phyloP scores from a whole-genome alignment of 176 grass and related monocot genomes.

The Oryza rufipogon region DNA sequence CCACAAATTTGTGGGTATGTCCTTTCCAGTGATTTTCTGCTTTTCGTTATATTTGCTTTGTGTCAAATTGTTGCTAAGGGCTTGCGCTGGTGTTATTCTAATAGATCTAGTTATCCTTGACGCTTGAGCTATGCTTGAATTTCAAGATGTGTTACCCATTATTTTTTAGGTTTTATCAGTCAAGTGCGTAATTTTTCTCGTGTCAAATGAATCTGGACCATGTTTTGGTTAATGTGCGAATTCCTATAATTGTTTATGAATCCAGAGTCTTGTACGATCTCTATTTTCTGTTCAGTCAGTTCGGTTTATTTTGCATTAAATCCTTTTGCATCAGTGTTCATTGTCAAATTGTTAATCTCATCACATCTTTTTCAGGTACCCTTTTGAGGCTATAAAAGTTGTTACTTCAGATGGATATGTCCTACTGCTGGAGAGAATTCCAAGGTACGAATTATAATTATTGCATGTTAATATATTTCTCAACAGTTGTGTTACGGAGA shows the following conservation, averaged over 20 bases:
- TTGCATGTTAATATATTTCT: constrained; percentile 25
- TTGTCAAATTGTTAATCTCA: background rate
- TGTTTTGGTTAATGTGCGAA: background rate
- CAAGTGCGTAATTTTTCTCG: background rate
- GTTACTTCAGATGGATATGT: constrained; percentile 99
- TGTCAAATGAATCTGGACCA: background rate
- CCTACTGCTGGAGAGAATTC: constrained; percentile 89
- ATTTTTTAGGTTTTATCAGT: background rate
- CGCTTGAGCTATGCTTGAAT: background rate
- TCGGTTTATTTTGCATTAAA: background rate
- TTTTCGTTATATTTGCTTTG: constrained; percentile 25
- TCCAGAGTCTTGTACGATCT: background rate
- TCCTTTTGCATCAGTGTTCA: background rate
- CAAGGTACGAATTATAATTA: constrained; percentile 59
- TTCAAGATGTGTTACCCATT: background rate
- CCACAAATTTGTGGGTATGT: background rate
- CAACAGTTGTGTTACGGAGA: constrained; percentile 23
- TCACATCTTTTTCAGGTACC: constrained; percentile 62
- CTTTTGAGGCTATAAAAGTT: constrained; percentile 89
- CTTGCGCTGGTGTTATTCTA: background rate
- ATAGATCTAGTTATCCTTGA: background rate
- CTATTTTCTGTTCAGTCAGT: constrained; percentile 4
- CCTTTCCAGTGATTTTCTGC: background rate
- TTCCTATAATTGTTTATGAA: background rate
- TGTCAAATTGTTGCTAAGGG: background rate